A percentile compares a stretch with the other conserved stretches of the same genome.
phyloP scores from a whole-genome alignment of 169 alveolate genomes.

The Cryptosporidium ryanae region DNA sequence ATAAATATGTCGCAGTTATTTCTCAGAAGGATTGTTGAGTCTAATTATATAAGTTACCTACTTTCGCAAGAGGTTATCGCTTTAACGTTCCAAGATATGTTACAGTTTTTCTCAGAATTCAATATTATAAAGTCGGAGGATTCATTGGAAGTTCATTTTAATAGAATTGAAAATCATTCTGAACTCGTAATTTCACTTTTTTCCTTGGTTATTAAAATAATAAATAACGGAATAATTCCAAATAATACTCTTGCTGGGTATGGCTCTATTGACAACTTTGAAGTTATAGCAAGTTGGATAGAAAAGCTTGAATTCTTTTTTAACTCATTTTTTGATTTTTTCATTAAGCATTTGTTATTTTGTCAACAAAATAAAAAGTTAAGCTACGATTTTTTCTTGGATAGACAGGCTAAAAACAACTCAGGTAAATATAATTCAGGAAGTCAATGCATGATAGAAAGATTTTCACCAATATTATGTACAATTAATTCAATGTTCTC shows the following conservation, averaged over 20 bases:
- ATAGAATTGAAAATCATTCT: slow-evolving; percentile 1
- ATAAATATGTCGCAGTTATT: slow-evolving; percentile 42
- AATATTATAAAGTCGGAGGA: slow-evolving; percentile 2
- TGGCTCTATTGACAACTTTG: slow-evolving; percentile 66
- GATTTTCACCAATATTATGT: slow-evolving; percentile 36
- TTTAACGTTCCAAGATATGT: slow-evolving; percentile 8
- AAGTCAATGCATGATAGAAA: slow-evolving; percentile 6
- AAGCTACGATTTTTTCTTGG: neutral
- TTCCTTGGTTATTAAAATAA: slow-evolving; percentile 42
- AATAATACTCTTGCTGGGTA: slow-evolving; percentile 58
- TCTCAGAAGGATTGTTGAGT: slow-evolving; percentile 47
- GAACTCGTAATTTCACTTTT: slow-evolving; percentile 44
- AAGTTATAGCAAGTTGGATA: slow-evolving; percentile 38
- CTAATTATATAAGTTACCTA: slow-evolving; percentile 37
- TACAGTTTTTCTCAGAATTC: slow-evolving; percentile 17
- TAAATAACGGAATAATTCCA: slow-evolving; percentile 45
- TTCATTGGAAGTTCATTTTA: slow-evolving; percentile 10
- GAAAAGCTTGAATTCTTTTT: slow-evolving; percentile 33
- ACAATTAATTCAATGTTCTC: slow-evolving; percentile 17
- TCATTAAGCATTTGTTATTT: slow-evolving; percentile 31
- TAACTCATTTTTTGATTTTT: slow-evolving; percentile 31
- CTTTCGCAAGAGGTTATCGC: slow-evolving; percentile 24
- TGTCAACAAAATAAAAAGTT: slow-evolving; percentile 41
- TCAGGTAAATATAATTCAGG: slow-evolving; percentile 5
- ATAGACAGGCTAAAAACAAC: neutral